phyloP scores from a whole-genome alignment of 352 stramenopile genomes.

The Globisporangium lucens region DNA sequence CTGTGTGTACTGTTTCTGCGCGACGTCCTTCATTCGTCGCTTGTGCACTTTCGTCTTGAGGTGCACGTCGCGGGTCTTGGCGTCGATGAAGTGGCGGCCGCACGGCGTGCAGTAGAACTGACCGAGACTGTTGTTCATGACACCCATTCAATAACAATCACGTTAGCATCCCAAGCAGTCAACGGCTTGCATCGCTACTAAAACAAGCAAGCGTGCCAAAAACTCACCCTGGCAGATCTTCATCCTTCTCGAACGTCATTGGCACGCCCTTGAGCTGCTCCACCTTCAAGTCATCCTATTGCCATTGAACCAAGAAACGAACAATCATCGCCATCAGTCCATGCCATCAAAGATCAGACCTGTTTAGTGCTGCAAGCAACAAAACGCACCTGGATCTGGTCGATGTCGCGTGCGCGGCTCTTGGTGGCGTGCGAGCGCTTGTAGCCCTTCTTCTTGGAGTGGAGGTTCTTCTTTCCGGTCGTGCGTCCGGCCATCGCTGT shows the following conservation, averaged over 20 bases:
- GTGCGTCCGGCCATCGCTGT: slow-evolving; percentile 40
- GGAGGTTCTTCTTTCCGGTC: slow-evolving; percentile 56
- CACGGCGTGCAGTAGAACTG: slow-evolving; percentile 89
- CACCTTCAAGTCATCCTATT: slow-evolving; percentile 64
- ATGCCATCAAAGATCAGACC: background rate
- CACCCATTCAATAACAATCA: background rate
- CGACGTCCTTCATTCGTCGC: slow-evolving; percentile 85
- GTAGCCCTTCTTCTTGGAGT: slow-evolving; percentile 88
- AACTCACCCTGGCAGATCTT: slow-evolving; percentile 77
- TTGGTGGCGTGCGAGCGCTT: slow-evolving; percentile 83
- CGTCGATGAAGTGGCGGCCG: slow-evolving; percentile 83
- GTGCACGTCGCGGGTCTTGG: slow-evolving; percentile 73
- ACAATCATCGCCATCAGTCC: background rate
- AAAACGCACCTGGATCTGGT: slow-evolving; percentile 74
- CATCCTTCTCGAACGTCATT: slow-evolving; percentile 74
- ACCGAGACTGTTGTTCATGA: slow-evolving; percentile 42
- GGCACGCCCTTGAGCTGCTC: slow-evolving; percentile 58
- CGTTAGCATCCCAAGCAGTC: background rate
- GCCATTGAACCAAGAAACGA: background rate
- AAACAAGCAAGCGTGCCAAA: background rate
- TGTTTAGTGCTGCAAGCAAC: background rate
- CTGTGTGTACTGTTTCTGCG: slow-evolving; percentile 88
- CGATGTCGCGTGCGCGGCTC: slow-evolving; percentile 71
- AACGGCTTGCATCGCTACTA: background rate
- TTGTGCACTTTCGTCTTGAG: slow-evolving; percentile 87